A percentile compares a stretch with the other conserved stretches of the same genome.
Conservation (phyloP, 805 yeast genomes). For the Saccharomycopsis sp. region DNA sequence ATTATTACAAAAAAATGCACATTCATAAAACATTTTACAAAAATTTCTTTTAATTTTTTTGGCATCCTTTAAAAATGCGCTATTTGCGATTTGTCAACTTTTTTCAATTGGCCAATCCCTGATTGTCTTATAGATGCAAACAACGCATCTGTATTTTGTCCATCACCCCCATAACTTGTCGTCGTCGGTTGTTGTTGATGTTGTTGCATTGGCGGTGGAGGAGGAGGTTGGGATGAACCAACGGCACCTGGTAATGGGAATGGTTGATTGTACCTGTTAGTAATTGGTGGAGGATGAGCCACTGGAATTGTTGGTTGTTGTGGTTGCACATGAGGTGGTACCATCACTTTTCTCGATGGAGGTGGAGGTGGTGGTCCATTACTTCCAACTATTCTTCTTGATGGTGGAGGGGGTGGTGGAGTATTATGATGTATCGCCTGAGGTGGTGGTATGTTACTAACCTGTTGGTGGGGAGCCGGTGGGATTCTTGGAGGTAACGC, state of each 20-base stretch:
- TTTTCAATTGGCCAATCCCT: conserved; percentile 57
- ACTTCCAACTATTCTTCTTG: conserved; percentile 1
- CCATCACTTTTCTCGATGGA: conserved; percentile 13
- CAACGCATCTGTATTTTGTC: conserved; percentile 67
- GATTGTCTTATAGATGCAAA: conserved; percentile 82
- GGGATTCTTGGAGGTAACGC: conserved; percentile 12
- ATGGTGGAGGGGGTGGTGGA: conserved; percentile 13
- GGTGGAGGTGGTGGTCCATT: conserved; percentile 19
- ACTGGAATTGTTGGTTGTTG: conserved; percentile 23
- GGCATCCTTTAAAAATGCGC: conserved; percentile 8
- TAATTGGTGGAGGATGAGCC: conserved; percentile 29
- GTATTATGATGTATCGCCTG: background rate
- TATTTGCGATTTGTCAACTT: conserved; percentile 69
- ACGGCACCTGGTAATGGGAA: conserved; percentile 22
- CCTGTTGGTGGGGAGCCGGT: conserved; percentile 1
- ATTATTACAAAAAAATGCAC: too few relatives aligned
- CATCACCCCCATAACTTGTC: conserved; percentile 31
- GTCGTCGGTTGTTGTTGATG: conserved; percentile 25
- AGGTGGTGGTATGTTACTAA: background rate
- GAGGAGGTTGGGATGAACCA: conserved; percentile 27
- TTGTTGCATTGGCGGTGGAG: conserved; percentile 28
- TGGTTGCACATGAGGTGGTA: conserved; percentile 6
- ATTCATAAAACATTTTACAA: too few relatives aligned
- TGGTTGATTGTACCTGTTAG: conserved; percentile 8
- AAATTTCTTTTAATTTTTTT: background rate